Conservation (phyloP, 805 yeast species). For the Nakazawaea molendinolei region DNA sequence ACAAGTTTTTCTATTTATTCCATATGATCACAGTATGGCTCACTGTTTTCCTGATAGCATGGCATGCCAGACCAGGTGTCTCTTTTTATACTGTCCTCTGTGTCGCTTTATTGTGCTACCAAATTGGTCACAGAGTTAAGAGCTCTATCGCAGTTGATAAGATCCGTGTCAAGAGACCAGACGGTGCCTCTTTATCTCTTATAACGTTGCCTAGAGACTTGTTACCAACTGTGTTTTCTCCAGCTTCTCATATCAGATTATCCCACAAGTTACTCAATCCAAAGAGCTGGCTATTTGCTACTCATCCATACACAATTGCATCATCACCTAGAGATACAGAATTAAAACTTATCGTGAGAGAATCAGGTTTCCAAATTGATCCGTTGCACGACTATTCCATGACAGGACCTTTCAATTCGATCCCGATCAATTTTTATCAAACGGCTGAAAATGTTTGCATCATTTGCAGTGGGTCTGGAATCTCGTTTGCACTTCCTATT, state of each 20-base stretch:
- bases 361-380: slow-evolving; percentile 26
- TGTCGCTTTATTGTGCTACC: slow-evolving; percentile 27
- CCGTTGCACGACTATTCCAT: slow-evolving; percentile 29
- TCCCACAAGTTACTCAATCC: slow-evolving; percentile 31
- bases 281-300: slow-evolving; percentile 43
- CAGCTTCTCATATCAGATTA: slow-evolving; percentile 57
- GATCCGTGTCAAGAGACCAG: slow-evolving; percentile 16
- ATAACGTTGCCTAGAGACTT: slow-evolving; percentile 17
- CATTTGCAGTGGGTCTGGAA: slow-evolving; percentile 70
- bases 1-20: slow-evolving; percentile 45
- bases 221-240: slow-evolving; percentile 25
- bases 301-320: slow-evolving; percentile 65
- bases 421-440: slow-evolving; percentile 36
- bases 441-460: slow-evolving; percentile 45
- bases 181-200: slow-evolving; percentile 17
- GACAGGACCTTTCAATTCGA: slow-evolving; percentile 37
- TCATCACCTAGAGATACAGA: slow-evolving; percentile 32
- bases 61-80: slow-evolving; percentile 73
- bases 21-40: slow-evolving; percentile 48
- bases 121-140: slow-evolving; percentile 27
- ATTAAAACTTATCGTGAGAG: slow-evolving; percentile 39
- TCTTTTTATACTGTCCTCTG: slow-evolving; percentile 25
- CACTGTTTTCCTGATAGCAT: slow-evolving; percentile 36
- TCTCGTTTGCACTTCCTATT: slow-evolving; percentile 55
- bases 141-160: slow-evolving; percentile 17